Percentiles rank a stretch among this genome's conserved stretches.
These are phyloP conservation scores for Neonectria sp. DNA, from an alignment of 2,329 filamentous ascomycete species.

Conservation along the genomic window DNA sequence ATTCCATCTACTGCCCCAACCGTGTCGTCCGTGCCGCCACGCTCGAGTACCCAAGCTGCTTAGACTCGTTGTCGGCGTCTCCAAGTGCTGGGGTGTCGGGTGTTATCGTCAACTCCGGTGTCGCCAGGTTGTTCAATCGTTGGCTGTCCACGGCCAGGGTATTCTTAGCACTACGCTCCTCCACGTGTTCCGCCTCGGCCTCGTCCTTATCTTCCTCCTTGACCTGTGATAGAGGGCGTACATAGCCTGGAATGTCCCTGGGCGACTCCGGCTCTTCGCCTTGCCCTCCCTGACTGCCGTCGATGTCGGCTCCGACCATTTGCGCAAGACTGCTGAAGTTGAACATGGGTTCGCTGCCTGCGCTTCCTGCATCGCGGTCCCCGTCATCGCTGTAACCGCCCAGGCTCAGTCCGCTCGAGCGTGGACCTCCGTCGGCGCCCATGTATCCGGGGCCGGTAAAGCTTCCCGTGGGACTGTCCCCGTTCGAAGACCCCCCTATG, in stretches of 20 bases:
- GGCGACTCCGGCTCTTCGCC: constrained; percentile 47
- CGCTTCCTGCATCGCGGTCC: constrained; percentile 65
- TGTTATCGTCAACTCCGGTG: constrained; percentile 64
- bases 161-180: constrained; percentile 34
- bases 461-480: constrained; percentile 75
- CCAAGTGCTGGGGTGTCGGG: constrained; percentile 62
- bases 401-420: constrained; percentile 69
- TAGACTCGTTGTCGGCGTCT: constrained; percentile 56
- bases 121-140: constrained; percentile 38
- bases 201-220: constrained; percentile 57
- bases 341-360: constrained; percentile 82
- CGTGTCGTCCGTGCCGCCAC: constrained; percentile 48
- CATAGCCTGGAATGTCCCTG: constrained; percentile 31
- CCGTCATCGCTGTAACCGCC: constrained; percentile 63
- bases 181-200: constrained; percentile 51
- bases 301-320: constrained; percentile 79
- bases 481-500: constrained; percentile 78
- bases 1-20: constrained; percentile 47
- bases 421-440: constrained; percentile 60
- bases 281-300: constrained; percentile 56
- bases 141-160: not conserved
- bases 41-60: constrained; percentile 61
- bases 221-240: constrained; percentile 54
- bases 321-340: constrained; percentile 92
- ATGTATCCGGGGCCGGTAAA: constrained; percentile 56